A percentile compares a stretch with the other conserved stretches of the same genome.
Evolutionary conservation across 139 green algal genomes (phyloP).

Genomic region (Chlamydomonas applanata): DNA sequence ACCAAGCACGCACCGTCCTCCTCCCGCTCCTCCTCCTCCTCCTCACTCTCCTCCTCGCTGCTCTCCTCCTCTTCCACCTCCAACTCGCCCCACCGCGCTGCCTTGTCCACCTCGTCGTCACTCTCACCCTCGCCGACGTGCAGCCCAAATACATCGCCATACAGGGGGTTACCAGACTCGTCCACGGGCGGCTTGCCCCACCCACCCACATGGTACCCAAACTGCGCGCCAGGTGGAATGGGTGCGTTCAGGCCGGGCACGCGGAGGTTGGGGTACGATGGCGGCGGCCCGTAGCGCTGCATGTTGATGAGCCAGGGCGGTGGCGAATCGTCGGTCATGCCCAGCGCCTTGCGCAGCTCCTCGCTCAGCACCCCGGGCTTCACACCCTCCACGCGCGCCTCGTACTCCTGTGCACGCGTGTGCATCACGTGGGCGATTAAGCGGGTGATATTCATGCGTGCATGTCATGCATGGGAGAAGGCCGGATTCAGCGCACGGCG

Average conservation of each 20-base stretch:
- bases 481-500: too few species aligned
- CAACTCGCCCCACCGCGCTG: constrained; percentile 74
- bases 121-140: constrained; percentile 50
- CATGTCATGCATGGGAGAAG: too few species aligned
- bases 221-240: constrained; percentile 83
- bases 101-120: constrained; percentile 70
- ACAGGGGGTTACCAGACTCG: constrained; percentile 86
- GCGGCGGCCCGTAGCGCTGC: constrained; percentile 96
- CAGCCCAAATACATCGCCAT: constrained; percentile 95
- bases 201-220: constrained; percentile 88
- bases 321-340: constrained; percentile 72
- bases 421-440: constrained; percentile 53
- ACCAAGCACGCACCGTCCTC: constrained; percentile 37
- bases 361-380: constrained; percentile 65
- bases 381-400: constrained; percentile 47
- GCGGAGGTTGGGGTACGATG: constrained; percentile 85
- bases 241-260: constrained; percentile 93
- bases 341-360: constrained; percentile 76
- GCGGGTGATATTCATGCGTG: too few species aligned
- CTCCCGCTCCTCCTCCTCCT: constrained; percentile 47
- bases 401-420: constrained; percentile 29
- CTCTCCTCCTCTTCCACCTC: constrained; percentile 62
- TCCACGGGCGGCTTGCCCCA: constrained; percentile 99
- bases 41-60: constrained; percentile 57
- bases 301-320: constrained; percentile 98